A percentile compares a stretch with the other conserved stretches of the same genome.
phyloP scores from a whole-genome alignment of 2,329 filamentous ascomycete genomes.

The Venturia nashicola region DNA sequence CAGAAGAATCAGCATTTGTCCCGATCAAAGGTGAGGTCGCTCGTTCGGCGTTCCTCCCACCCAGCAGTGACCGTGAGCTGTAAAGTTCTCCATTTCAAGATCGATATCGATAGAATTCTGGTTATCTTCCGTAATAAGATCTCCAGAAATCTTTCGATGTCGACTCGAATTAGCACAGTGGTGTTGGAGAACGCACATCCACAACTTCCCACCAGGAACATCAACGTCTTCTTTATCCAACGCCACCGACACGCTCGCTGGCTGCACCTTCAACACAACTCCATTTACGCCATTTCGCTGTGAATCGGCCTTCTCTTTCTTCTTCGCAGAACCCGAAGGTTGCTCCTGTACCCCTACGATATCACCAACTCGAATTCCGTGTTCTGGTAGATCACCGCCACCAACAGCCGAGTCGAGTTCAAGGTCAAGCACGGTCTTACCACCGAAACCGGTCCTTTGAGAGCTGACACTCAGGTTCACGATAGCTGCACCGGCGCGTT shows the following conservation, averaged over 20 bases:
- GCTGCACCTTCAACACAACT: constrained; percentile 55
- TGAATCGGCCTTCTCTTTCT: constrained; percentile 57
- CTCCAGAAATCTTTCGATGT: not conserved
- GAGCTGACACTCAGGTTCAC: constrained; percentile 62
- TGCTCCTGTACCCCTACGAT: constrained; percentile 68
- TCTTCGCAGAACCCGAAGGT: constrained; percentile 56
- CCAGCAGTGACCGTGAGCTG: not conserved
- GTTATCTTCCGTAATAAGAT: not conserved
- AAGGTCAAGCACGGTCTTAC: constrained; percentile 81
- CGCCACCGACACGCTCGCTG: constrained; percentile 50
- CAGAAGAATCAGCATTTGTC: constrained; percentile 21
- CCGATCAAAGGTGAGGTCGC: not conserved
- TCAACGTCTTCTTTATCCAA: constrained; percentile 52
- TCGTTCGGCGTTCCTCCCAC: not conserved
- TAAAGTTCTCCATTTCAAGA: not conserved
- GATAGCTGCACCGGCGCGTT: constrained; percentile 67
- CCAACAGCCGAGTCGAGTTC: constrained; percentile 50
- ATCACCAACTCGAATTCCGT: constrained; percentile 65
- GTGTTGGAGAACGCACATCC: constrained; percentile 38
- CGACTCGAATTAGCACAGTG: not conserved
- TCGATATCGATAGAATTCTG: not conserved
- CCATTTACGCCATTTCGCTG: constrained; percentile 57
- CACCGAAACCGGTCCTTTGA: constrained; percentile 79
- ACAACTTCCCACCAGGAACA: constrained; percentile 44
- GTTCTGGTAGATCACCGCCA: constrained; percentile 50